Evolutionary conservation across 495 filamentous ascomycete species (phyloP), one percentile per base, ranked within the genome.

Genomic region (Hypoxylon lenormandii): DNA sequence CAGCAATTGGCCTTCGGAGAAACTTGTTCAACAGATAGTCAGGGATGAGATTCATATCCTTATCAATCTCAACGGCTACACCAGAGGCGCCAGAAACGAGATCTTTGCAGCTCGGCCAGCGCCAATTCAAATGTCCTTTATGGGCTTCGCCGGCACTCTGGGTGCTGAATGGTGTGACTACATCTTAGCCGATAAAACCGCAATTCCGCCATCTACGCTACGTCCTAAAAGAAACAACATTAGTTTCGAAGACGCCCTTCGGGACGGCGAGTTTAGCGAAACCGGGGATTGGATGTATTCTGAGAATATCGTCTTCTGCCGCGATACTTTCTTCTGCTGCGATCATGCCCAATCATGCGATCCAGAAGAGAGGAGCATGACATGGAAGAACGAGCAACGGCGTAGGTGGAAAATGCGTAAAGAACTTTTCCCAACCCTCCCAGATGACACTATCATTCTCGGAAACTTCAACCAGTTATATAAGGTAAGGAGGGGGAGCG

Each of bases 121-220:
- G 3, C 95, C 95, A 0, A 94, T 99, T 50, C 95, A 98, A 69
- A 99, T 99, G 95, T 97, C 95, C 0, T 99, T 99, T 76, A 99
- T 99, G 95, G 95, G 95, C 1, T 98, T 99, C 78, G 95, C 95
- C 0, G 95, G 95, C 5, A 97, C 95, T 1, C 83, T 99, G 7
- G 95, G 96, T 10, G 95, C 95, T 23, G 95, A 98, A 73, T 99
- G 95, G 95, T 99, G 95, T 75, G 95, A 99, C 72, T 99, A 99
- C 72, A 87, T 99, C 26, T 85, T 98, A 26, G 94, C 95, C 3
- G 95, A 99, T 72, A 81, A 89, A 45, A 91, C 92, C 6, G 93
- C 95, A 0, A 90, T 99, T 54, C 96, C 95, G 0, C 83, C 82
- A 4, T 87, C 88, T 4, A 97, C 94, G 5, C 80, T 98, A 54